Base-by-base conservation (phyloP, 768 basidiomycete species). In the Crepidotus variabilis region DNA sequence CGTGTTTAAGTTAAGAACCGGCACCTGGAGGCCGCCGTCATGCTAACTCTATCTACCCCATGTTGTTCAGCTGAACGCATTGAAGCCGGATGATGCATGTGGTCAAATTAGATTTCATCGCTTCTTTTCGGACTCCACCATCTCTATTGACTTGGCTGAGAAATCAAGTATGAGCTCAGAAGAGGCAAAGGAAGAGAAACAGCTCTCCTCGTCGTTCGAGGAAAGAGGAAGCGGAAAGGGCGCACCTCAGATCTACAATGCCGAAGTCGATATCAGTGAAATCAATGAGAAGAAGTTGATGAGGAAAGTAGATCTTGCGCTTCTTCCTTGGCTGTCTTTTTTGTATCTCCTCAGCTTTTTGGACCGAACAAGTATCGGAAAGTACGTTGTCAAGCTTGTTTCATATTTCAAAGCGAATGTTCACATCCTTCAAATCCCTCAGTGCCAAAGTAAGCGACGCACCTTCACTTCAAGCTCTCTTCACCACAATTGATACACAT, bases 341-440 rank as follows among this genome's bases (percentile, higher is more conserved):
- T 69, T 93, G 61, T 91, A 91, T 69, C 74, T 92, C 35, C 74
- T 92, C 36, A 86, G 85, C 61, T 92, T 90, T 75, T 63, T 73
- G 46, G 78, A 79, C 64, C 76, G 78, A 51, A 79, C 77, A 2
- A 78, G 77, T 57, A 78, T 80, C 58, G 78, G 78, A 71, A 80
- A 80, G 78, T 78, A 54, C 62, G 76, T 34, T 11, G 21, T 35
- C 16, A 24, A 28, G 28, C 28, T 60, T 71, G 68, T 49, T 36
- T 64, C 59, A 18, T 49, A 48, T 35, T 6, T 32, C 47, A 62
- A 56, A 47, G 32, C 18, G 36, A 10, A 46, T 35, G 28, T 20
- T 54, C 58, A 48, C 61, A 47, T 23, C 54, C 35, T 52, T 23
- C 57, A 60, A 52, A 55, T 47, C 22, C 45, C 18, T 11, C 57